A percentile compares a stretch with the other conserved stretches of the same genome.
Evolutionary conservation across 352 stramenopile species (phyloP).

Genomic region (Phytopythium ostracodes): DNA sequence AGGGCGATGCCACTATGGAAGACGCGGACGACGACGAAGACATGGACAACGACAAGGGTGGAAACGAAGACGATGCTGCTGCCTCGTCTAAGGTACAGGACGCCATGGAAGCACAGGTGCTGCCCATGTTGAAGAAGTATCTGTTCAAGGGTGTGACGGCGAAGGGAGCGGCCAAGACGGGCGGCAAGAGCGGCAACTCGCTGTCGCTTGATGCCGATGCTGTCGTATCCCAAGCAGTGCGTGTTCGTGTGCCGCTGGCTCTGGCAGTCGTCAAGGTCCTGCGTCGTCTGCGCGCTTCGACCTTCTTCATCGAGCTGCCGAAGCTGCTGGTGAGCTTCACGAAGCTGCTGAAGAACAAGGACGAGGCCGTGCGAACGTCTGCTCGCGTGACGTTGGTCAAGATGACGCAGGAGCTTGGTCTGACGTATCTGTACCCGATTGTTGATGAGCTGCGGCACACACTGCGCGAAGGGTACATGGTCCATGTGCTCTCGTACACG

Average conservation of each 20-base stretch:
- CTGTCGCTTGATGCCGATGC: conserved; percentile 21
- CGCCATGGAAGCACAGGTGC: conserved; percentile 71
- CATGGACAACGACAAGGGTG: conserved; percentile 12
- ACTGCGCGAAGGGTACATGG: conserved; percentile 80
- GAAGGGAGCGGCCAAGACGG: conserved; percentile 50
- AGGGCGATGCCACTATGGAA: conserved; percentile 5
- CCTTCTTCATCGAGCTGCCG: conserved; percentile 92
- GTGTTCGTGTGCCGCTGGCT: conserved; percentile 91
- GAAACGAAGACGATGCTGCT: conserved; percentile 7
- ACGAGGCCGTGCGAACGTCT: conserved; percentile 90
- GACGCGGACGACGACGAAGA: conserved; percentile 16
- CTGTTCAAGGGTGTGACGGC: conserved; percentile 85
- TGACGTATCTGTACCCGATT: conserved; percentile 80
- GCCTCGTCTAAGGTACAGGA: conserved; percentile 65
- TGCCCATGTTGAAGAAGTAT: conserved; percentile 85
- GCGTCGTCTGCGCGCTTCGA: conserved; percentile 85
- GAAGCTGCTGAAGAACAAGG: conserved; percentile 88
- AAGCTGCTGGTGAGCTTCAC: conserved; percentile 91
- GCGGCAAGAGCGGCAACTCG: conserved; percentile 36
- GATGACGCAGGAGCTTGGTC: conserved; percentile 90
- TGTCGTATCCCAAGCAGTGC: conserved; percentile 34
- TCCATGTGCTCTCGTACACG: conserved; percentile 86
- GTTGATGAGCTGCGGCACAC: conserved; percentile 82
- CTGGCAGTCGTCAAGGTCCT: conserved; percentile 97
- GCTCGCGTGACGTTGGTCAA: conserved; percentile 93